Evolutionary conservation across 1,284 basidiomycete genomes (phyloP), one percentile per base, ranked within the genome.

Genomic region (Xerocomus amazonicus): DNA sequence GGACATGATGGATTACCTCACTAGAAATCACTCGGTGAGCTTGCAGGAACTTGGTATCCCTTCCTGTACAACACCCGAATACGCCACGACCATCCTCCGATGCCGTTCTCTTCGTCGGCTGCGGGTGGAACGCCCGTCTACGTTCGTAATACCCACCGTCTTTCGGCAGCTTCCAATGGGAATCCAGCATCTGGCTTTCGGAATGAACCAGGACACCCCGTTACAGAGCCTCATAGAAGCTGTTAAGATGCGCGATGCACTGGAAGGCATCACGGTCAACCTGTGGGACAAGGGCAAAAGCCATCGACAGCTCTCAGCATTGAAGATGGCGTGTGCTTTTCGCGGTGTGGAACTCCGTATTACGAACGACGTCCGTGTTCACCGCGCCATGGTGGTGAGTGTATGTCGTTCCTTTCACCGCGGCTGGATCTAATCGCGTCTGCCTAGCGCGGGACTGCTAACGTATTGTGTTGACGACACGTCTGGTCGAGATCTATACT

Each of bases 41-140:
- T 70, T 87, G 35, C 69, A 72, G 52, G 78, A 79, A 16, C 72
- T 87, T 29, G 68, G 78, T 5, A 66, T 87, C 4, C 84, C 84
- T 10, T 72, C 74, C 9, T 82, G 76, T 57, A 59, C 69, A 17
- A 73, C 76, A 16, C 68, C 71, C 40, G 78, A 80, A 29, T 73
- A 75, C 34, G 70, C 72, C 17, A 59, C 59, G n/a, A 70, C 74
- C 12, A 66, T 83, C 35, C 65, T 71, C 45, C 70, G 68, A 55
- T 85, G 81, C 67, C 56, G 57, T 38, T 67, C 66, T 32, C 75
- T 87, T 44, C 70, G 70, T 38, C 75, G 77, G 60, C 67, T 87
- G 55, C 69, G 70, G 53, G 69, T 79, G 57, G 83, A 80, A 66
- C 75, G 71, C 59, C 70, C 77, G 36, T 73, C 69, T 55, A 66